Base-by-base conservation (phyloP, 1,139 yeast genomes). In the Ogataea hybrid region DNA sequence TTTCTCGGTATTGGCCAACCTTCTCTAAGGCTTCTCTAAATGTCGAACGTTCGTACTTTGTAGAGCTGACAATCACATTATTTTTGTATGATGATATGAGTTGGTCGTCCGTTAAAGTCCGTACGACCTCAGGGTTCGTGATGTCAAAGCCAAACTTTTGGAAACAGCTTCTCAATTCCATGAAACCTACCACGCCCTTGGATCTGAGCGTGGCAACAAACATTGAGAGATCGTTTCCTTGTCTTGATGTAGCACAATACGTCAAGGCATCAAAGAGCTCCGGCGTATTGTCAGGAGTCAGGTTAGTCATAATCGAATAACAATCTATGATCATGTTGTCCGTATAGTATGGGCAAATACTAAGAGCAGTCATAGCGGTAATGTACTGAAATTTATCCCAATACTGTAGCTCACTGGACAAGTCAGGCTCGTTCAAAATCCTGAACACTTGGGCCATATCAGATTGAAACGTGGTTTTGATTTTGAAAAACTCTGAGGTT, bases 241-340 rank as follows among this genome's bases (percentile, higher is more conserved):
- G 62, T 37, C 79, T 68, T 1, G 62, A 52, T 15, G 71, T 69
- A 0, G 81, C 73, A 33, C 81, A 65, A 28, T 61, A 71, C 12
- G 63, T 67, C 29, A 83, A 57, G 0, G 88, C 79, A 59, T 90
- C 97, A 44, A 84, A 80, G 53, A 88, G 89, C 36, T 71, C 65
- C 6, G 88, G 77, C 5, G 66, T 61, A 50, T 80, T 75, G 0
- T 44, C 52, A 0, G 77, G 73, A 58, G 89, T 96, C 7, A 77
- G 63, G 1, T 58, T 54, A 1, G 70, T 62, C 22, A 83, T 76
- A 6, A 66, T 64, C 36, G 81, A 81, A 61, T 80, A 90, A 43
- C 88, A 77, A 35, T 71, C 70, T 25, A 78, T 73, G 10, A 89
- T 70, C 33, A 76, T 64, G 38, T 77, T 79, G 52, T 85, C 94